Evolutionary conservation across 495 filamentous ascomycete genomes (phyloP).

Genomic region (Aspergillus baeticus): DNA sequence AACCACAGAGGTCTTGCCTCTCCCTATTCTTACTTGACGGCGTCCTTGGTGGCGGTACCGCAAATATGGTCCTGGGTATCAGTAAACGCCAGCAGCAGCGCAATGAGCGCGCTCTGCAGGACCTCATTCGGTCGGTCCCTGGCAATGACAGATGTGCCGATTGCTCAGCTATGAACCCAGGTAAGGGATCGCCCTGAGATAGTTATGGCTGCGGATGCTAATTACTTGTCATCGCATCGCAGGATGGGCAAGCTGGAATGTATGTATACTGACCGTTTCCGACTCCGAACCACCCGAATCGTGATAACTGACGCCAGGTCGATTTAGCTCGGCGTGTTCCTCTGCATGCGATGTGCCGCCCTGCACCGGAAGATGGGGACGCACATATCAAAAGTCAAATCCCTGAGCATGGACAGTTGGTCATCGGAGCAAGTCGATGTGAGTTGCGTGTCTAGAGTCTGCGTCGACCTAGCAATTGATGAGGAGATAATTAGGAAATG

Average conservation of each 20-base stretch:
- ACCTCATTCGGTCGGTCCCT: conserved; percentile 80
- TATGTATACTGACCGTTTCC: conserved; percentile 48
- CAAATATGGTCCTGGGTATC: conserved; percentile 52
- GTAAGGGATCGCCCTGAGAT: conserved; percentile 47
- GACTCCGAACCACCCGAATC: not conserved
- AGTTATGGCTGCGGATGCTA: not conserved
- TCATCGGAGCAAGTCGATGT: conserved; percentile 94
- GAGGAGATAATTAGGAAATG: conserved; percentile 67
- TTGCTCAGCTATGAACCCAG: conserved; percentile 87
- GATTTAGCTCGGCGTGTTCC: conserved; percentile 83
- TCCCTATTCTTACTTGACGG: not conserved
- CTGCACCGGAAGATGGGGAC: conserved; percentile 96
- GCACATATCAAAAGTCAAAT: conserved; percentile 98
- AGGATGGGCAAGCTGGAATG: conserved; percentile 99
- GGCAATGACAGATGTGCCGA: conserved; percentile 96
- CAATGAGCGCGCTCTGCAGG: conserved; percentile 89
- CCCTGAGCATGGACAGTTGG: conserved; percentile 97
- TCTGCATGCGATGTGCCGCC: conserved; percentile 96
- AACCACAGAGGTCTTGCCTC: not conserved
- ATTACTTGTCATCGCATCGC: conserved; percentile 6
- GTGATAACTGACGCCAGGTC: conserved; percentile 23
- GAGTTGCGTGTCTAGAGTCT: conserved; percentile 23
- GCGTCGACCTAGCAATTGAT: conserved; percentile 7
- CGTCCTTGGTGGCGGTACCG: not conserved
- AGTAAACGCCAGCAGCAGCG: conserved; percentile 97